phyloP scores from a whole-genome alignment of 2,329 filamentous ascomycete genomes.

The Colletotrichum sp. region DNA sequence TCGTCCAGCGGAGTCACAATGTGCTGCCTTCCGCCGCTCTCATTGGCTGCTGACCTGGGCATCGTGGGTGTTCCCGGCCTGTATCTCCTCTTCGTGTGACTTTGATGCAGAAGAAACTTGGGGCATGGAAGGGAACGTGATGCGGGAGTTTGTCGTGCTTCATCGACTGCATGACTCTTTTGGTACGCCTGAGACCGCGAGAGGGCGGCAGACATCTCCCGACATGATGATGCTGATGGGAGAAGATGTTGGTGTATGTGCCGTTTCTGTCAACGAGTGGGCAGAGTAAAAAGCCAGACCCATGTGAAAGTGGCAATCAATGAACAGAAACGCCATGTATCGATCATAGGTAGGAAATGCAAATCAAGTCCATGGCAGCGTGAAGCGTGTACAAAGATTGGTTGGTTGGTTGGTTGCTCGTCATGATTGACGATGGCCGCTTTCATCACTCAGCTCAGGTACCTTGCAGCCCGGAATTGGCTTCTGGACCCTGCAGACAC shows the following conservation, averaged over 20 bases:
- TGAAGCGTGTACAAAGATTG: background rate
- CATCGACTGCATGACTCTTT: background rate
- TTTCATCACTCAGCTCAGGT: background rate
- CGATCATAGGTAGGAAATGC: background rate
- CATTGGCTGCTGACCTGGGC: slow-evolving; percentile 15
- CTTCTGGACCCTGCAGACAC: slow-evolving; percentile 13
- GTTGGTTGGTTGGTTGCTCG: background rate
- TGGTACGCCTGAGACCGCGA: background rate
- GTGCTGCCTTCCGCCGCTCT: slow-evolving; percentile 11
- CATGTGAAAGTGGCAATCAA: background rate
- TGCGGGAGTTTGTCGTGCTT: background rate
- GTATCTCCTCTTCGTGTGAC: background rate
- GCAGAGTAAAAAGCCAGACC: background rate
- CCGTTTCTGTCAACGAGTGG: background rate
- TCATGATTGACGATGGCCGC: background rate
- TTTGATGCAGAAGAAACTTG: background rate
- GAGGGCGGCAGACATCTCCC: background rate
- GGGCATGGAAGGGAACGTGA: background rate
- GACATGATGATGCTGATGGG: background rate
- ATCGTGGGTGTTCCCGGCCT: background rate
- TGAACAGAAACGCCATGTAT: background rate
- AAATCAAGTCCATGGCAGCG: background rate
- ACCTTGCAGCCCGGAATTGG: background rate
- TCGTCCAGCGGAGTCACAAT: slow-evolving; percentile 12
- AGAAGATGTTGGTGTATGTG: background rate